Conservation (phyloP, 345 rosid species). For the Angophora floribunda region DNA sequence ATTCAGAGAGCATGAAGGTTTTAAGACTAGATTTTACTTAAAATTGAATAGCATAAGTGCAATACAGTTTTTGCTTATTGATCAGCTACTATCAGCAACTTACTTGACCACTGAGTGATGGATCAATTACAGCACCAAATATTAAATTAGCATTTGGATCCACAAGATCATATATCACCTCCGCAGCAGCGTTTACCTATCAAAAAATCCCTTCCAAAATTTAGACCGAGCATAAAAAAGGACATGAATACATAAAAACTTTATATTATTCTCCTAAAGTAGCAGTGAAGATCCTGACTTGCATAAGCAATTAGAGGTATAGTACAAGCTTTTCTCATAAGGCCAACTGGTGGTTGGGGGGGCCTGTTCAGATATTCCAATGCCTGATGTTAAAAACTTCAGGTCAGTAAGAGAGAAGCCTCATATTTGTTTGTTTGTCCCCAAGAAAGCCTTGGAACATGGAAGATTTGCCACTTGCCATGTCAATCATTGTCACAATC, state of each 20-base stretch:
- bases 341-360: neutral
- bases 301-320: neutral
- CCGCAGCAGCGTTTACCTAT: constrained; percentile 94
- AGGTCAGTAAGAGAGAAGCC: neutral
- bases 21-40: neutral
- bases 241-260: neutral
- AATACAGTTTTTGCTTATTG: neutral
- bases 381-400: neutral
- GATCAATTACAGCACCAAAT: constrained; percentile 96
- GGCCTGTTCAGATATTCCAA: neutral
- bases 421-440: neutral
- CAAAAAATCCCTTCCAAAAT: neutral
- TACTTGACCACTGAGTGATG: constrained; percentile 80
- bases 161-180: constrained; percentile 90
- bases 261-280: neutral
- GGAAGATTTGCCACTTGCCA: neutral
- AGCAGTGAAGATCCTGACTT: neutral
- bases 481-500: neutral
- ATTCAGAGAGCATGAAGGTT: neutral
- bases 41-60: neutral
- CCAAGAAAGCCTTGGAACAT: neutral
- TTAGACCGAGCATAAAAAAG: neutral
- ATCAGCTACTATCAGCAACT: constrained; percentile 2
- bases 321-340: neutral
- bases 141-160: constrained; percentile 93